These are phyloP conservation scores for Cladosporium sp. DNA, from an alignment of 2,329 filamentous ascomycete genomes.

Conservation along the genomic window DNA sequence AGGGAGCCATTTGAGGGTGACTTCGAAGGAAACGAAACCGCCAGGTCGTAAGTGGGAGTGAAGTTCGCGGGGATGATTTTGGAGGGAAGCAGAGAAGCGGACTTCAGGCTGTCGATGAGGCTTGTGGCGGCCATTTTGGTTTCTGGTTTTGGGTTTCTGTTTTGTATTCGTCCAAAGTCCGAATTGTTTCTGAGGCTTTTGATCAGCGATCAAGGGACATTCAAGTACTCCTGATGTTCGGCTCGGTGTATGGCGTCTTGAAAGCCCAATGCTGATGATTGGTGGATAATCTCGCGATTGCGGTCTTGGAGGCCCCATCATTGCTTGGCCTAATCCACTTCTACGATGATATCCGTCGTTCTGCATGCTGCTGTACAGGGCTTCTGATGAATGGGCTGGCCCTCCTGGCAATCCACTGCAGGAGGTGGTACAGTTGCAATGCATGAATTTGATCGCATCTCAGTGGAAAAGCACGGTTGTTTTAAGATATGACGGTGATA, in stretches of 20 bases:
- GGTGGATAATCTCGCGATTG: not conserved
- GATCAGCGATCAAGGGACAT: not conserved
- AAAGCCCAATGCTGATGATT: not conserved
- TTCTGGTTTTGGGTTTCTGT: not conserved
- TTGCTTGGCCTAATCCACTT: not conserved
- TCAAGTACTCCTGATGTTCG: not conserved
- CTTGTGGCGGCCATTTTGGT: not conserved
- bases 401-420: not conserved
- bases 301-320: not conserved
- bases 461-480: too few relatives aligned
- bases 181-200: not conserved
- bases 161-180: not conserved
- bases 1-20: constrained; percentile 43
- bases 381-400: not conserved
- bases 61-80: constrained; percentile 48
- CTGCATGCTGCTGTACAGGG: not conserved
- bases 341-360: not conserved
- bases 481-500: too few relatives aligned
- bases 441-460: too few relatives aligned
- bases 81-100: constrained; percentile 37
- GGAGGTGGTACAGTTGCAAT: not conserved
- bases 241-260: not conserved
- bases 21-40: constrained; percentile 32
- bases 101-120: constrained; percentile 33
- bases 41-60: constrained; percentile 37